These are phyloP conservation scores for Endotrypanum monterogeii DNA, from an alignment of 208 protist species.

Conservation along the genomic window DNA sequence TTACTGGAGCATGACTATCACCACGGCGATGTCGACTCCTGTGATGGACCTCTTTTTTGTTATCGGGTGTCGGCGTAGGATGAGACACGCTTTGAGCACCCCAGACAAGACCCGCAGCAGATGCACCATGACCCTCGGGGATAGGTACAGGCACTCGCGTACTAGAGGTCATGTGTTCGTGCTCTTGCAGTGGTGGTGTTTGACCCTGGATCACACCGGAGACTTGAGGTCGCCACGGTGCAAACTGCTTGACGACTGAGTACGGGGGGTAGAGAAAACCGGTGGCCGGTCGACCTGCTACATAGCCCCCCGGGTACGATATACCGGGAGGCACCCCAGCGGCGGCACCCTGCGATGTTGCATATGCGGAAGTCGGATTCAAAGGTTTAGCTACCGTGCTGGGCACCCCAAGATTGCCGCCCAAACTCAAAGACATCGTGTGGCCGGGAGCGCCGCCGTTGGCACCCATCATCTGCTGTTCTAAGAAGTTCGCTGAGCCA, in stretches of 20 bases:
- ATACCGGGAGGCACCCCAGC: neutral
- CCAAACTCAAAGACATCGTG: neutral
- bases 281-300: neutral
- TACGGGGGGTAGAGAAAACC: slow-evolving; percentile 3
- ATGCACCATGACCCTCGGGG: neutral
- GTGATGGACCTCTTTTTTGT: neutral
- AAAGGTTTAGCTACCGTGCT: too few relatives aligned
- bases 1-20: neutral
- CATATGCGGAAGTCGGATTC: neutral
- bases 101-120: neutral
- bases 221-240: neutral
- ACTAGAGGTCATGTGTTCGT: neutral
- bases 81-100: neutral
- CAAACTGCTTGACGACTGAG: neutral
- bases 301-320: neutral
- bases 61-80: neutral
- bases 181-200: slow-evolving; percentile 7
- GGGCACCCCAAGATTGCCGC: neutral
- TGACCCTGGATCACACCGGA: slow-evolving; percentile 8
- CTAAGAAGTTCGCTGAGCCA: too few relatives aligned
- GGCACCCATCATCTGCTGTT: slow-evolving; percentile 10
- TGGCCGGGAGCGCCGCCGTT: neutral
- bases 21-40: slow-evolving; percentile 3
- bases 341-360: neutral
- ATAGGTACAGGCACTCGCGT: neutral